Conservation (phyloP, 2,329 filamentous ascomycete genomes). For the Xylariaceae sp. region DNA sequence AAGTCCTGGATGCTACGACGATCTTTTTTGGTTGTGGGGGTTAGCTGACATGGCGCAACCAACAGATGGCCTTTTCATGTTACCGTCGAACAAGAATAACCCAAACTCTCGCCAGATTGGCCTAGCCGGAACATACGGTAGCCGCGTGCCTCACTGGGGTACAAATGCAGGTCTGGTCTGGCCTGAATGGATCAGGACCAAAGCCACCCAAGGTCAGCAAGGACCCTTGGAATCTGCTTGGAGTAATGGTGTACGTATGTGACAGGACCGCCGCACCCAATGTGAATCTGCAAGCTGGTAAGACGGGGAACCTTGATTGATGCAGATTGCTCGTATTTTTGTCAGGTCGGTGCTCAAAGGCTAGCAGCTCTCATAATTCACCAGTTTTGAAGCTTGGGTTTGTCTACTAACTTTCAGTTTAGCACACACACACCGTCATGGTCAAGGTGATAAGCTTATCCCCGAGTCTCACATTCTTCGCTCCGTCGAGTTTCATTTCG, state of each 20-base stretch:
- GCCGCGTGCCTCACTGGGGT: slow-evolving; percentile 10
- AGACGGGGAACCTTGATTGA: slow-evolving; percentile 10
- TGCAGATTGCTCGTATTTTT: slow-evolving; percentile 6
- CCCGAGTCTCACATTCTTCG: no score
- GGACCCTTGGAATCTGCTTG: slow-evolving; percentile 12
- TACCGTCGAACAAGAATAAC: neutral
- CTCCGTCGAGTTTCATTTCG: no score
- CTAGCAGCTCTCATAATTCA: no score
- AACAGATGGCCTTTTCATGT: slow-evolving; percentile 8
- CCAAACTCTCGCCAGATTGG: neutral
- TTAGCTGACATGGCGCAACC: neutral
- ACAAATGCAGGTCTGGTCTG: slow-evolving; percentile 2
- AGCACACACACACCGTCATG: no score
- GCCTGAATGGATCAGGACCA: slow-evolving; percentile 12
- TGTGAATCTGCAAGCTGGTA: slow-evolving; percentile 4
- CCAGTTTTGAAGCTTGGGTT: no score
- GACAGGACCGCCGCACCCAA: slow-evolving; percentile 1
- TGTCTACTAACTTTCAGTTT: no score
- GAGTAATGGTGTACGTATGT: slow-evolving; percentile 13
- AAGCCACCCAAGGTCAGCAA: slow-evolving; percentile 21
- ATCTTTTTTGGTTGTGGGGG: slow-evolving; percentile 1
- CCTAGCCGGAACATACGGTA: neutral
- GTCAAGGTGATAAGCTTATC: no score
- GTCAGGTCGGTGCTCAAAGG: no score
- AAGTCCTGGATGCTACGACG: neutral